Conservation (phyloP, 2,329 filamentous ascomycete genomes). For the Alternaria atra region DNA sequence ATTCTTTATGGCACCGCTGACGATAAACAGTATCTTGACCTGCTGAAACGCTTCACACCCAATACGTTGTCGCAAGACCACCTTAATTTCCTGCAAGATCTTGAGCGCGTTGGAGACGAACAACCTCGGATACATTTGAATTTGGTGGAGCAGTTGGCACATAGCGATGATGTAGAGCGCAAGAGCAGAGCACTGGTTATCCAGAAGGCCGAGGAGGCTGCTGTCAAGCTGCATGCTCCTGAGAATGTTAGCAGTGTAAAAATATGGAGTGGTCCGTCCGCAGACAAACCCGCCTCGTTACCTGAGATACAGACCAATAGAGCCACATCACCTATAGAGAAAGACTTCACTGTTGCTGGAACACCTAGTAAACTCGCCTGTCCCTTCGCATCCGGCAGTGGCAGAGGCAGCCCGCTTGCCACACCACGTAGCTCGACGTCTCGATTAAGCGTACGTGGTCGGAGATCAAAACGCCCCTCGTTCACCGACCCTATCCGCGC, state of each 20-base stretch:
- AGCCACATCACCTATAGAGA: slow-evolving; percentile 68
- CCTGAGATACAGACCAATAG: slow-evolving; percentile 44
- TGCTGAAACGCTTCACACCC: slow-evolving; percentile 51
- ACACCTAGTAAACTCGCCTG: slow-evolving; percentile 81
- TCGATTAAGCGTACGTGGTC: slow-evolving; percentile 45
- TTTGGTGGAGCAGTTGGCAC: slow-evolving; percentile 48
- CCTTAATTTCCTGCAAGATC: slow-evolving; percentile 50
- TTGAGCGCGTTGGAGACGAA: slow-evolving; percentile 47
- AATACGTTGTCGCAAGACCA: slow-evolving; percentile 52
- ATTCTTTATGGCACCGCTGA: slow-evolving; percentile 26
- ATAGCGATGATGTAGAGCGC: slow-evolving; percentile 47
- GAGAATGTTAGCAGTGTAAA: slow-evolving; percentile 44
- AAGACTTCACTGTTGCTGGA: slow-evolving; percentile 89
- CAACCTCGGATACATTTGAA: slow-evolving; percentile 35
- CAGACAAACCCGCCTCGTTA: slow-evolving; percentile 36
- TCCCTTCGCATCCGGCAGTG: slow-evolving; percentile 71
- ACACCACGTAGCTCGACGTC: slow-evolving; percentile 54
- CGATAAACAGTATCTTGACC: slow-evolving; percentile 49
- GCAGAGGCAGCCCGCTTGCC: slow-evolving; percentile 56
- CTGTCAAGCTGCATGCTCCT: slow-evolving; percentile 35
- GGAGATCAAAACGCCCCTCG: slow-evolving; percentile 52
- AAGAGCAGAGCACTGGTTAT: slow-evolving; percentile 46
- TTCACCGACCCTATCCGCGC: slow-evolving; percentile 55
- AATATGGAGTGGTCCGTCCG: slow-evolving; percentile 54
- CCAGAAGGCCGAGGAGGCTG: slow-evolving; percentile 46